Evolutionary conservation across 2,329 filamentous ascomycete species (phyloP).

Genomic region (Alternaria tenuissima): DNA sequence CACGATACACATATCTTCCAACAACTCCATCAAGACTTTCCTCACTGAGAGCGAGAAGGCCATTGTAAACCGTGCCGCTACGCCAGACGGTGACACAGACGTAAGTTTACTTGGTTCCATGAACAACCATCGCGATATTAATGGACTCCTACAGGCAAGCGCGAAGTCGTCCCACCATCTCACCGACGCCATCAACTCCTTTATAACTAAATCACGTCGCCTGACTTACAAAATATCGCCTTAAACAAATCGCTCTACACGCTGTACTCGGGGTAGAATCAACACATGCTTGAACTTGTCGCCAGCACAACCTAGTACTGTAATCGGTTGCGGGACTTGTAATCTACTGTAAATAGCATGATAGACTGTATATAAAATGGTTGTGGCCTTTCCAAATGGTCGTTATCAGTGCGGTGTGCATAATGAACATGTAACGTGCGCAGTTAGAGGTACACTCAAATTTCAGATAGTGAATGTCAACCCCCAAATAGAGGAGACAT

Average conservation of each 20-base stretch:
- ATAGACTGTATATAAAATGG: slow-evolving; percentile 1
- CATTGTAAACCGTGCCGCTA: slow-evolving; percentile 18
- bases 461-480: neutral
- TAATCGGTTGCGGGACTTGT: neutral
- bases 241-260: slow-evolving; percentile 6
- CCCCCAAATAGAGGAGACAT: neutral
- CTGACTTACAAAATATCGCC: slow-evolving; percentile 24
- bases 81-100: slow-evolving; percentile 14
- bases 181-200: slow-evolving; percentile 16
- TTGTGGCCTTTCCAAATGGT: neutral
- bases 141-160: neutral
- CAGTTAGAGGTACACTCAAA: neutral
- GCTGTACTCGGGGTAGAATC: neutral
- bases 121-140: neutral
- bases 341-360: neutral
- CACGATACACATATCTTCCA: slow-evolving; percentile 1
- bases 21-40: neutral
- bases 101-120: slow-evolving; percentile 6
- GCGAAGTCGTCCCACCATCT: slow-evolving; percentile 1
- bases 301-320: neutral
- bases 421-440: neutral
- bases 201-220: slow-evolving; percentile 19
- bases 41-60: slow-evolving; percentile 22
- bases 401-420: neutral
- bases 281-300: slow-evolving; percentile 5